phyloP scores from a whole-genome alignment of 805 yeast genomes.

The Nakazawaea pomicola region DNA sequence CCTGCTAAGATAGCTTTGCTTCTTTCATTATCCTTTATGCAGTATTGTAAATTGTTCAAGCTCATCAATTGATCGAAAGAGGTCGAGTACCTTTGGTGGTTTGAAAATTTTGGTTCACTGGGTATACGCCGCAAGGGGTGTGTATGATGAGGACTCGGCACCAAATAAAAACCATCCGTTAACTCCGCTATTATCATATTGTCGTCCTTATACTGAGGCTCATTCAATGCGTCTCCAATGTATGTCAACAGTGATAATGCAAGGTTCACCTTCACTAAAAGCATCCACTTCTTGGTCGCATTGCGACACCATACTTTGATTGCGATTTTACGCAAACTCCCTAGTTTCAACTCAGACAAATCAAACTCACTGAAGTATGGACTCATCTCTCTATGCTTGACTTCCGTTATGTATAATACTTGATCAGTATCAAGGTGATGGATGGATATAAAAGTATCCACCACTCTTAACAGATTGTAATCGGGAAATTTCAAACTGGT shows the following conservation, averaged over 20 bases:
- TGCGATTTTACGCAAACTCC: slow-evolving; percentile 12
- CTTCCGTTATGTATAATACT: slow-evolving; percentile 32
- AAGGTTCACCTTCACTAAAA: slow-evolving; percentile 21
- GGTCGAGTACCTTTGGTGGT: slow-evolving; percentile 20
- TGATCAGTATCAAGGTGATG: slow-evolving; percentile 22
- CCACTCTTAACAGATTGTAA: slow-evolving; percentile 22
- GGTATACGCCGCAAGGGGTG: too few species aligned
- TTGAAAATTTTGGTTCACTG: too few species aligned
- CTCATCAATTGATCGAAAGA: slow-evolving; percentile 38
- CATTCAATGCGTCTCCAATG: slow-evolving; percentile 24
- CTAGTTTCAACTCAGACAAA: slow-evolving; percentile 11
- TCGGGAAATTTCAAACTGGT: slow-evolving; percentile 25
- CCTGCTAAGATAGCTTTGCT: slow-evolving; percentile 16
- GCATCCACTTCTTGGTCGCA: slow-evolving; percentile 19
- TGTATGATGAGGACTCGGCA: slow-evolving; percentile 13
- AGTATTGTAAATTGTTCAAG: slow-evolving; percentile 31
- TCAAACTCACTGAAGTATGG: slow-evolving; percentile 26
- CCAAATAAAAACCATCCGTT: slow-evolving; percentile 24
- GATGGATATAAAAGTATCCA: slow-evolving; percentile 31
- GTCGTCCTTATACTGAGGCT: slow-evolving; percentile 15
- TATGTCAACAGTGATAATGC: slow-evolving; percentile 26
- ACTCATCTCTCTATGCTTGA: slow-evolving; percentile 21
- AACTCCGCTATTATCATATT: slow-evolving; percentile 24
- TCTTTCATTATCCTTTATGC: slow-evolving; percentile 27
- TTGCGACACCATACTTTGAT: slow-evolving; percentile 18